Evolutionary conservation across 441 rosid genomes (phyloP), one percentile per base, ranked within the genome.

Genomic region (Brassica hybrid): DNA sequence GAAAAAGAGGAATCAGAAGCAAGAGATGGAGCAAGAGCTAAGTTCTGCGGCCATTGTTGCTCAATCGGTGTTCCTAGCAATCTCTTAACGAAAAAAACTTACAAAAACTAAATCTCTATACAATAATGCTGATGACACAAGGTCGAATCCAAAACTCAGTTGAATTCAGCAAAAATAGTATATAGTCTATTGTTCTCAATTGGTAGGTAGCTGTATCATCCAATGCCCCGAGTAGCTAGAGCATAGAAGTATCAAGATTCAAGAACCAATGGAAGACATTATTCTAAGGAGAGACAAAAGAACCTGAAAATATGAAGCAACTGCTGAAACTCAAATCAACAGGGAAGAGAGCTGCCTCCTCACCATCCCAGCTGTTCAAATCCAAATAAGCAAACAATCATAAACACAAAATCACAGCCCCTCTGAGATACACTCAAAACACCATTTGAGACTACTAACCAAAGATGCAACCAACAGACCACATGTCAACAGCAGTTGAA

Each of bases 381-480:
- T 62, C 32, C 0, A 30, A 32, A 56, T 3, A 58, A 38, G 6
- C 2, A 57, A 75, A 30, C 62, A 63, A 54, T n/a, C 74, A 36
- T 50, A 45, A 45, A 0, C 41, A 13, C n/a, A 70, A 23, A 71
- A 43, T 27, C 76, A 77, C 54, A 81, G 43, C 0, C 12, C 7
- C 12, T 9, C 38, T 19, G 58, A 67, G 3, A 56, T 9, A 27
- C 2, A 12, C 10, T 48, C 56, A n/a, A 48, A 76, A 32, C 11
- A 43, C 17, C 56, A n/a, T 48, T n/a, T 48, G 56, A 10, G 18
- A 10, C 59, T 67, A 70, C 80, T 50, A 81, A 91, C 91, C 99
- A 4, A 95, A 95, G 73, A 95, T 95, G 84, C 99, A 95, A 11
- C 98, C 98, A 14, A 95, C 97, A 16, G 98, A 95, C 98, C 99